Evolutionary conservation across 139 green algal genomes (phyloP), one percentile per base, ranked within the genome.

Genomic region (Raphidocelis subcapitata): DNA sequence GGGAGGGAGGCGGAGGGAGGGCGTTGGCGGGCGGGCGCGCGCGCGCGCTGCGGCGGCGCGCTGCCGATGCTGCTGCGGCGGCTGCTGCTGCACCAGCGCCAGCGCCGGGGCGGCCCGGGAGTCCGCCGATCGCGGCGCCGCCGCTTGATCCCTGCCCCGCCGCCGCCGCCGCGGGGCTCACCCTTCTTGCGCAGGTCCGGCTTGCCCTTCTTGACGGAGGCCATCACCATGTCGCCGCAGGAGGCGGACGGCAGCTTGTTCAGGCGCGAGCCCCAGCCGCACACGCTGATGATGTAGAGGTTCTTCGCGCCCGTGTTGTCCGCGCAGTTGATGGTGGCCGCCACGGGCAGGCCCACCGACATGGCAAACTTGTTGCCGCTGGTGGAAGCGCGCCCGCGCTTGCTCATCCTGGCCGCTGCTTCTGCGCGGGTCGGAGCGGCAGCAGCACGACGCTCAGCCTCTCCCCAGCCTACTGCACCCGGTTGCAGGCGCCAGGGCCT

Each of bases 141-240:
- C n/a, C n/a, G n/a, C 41, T 20, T 8, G 8, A 49, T 8, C 41
- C 8, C 8, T 12, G 41, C 8, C 12, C 41, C 12, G 41, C 41
- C 8, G 41, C 41, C 8, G 41, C 41, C 8, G 8, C 8, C 12
- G 41, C 12, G 41, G 26, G 51, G 59, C 84, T 65, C 75, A 95
- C 91, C 94, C 87, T 99, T 99, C 90, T 99, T 99, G 67, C 96
- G 83, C 65, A 99, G 89, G 77, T 99, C 96, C n/a, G 96, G 96
- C 92, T 99, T 99, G 77, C 96, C 96, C 89, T 99, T 99, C 93
- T 99, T 99, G 26, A 98, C 92, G n/a, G 91, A 97, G 67, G 92
- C 94, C 93, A 99, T 99, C 20, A 99, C 88, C 96, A 99, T 99
- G 88, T 98, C 93, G 29, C 96, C 96, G 65, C 79, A 78, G 36